A percentile compares a stretch with the other conserved stretches of the same genome.
phyloP scores from a whole-genome alignment of 1,284 basidiomycete genomes.

The Sutorius eximius region DNA sequence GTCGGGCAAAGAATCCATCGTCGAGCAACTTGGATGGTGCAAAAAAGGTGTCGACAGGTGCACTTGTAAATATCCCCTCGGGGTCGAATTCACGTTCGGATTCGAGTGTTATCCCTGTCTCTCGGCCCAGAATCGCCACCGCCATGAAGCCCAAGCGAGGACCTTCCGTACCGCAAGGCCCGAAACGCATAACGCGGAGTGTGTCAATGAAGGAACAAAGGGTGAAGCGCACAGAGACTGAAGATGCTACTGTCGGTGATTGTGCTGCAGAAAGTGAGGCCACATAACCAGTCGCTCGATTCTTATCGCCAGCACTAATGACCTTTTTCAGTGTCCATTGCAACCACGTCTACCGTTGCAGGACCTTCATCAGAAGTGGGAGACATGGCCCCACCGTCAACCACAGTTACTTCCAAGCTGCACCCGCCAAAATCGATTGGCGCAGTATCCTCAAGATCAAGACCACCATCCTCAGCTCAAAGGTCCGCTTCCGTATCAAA shows the following conservation, averaged over 20 bases:
- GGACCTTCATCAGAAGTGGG: neutral
- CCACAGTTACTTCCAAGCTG: neutral
- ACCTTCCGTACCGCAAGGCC: conserved; percentile 4
- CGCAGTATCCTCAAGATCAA: conserved; percentile 6
- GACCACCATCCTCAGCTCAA: neutral
- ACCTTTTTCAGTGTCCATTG: neutral
- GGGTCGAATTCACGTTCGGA: neutral
- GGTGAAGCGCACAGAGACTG: neutral
- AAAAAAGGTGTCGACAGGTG: neutral
- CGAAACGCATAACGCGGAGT: conserved; percentile 30
- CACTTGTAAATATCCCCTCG: neutral
- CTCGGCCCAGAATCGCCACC: conserved; percentile 1
- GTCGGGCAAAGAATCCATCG: neutral
- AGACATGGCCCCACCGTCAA: conserved; percentile 1
- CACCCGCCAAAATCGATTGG: conserved; percentile 4
- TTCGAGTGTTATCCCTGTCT: neutral
- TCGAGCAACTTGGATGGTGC: neutral
- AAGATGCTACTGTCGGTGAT: neutral
- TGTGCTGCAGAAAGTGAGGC: conserved; percentile 8
- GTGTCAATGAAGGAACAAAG: conserved; percentile 28
- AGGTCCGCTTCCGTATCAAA: conserved; percentile 17
- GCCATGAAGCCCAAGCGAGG: conserved; percentile 20
- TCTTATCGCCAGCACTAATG: conserved; percentile 3
- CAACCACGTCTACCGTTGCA: neutral
- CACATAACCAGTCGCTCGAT: neutral